Conservation (phyloP, 1,139 yeast genomes). For the Zygosaccharomyces sapae region DNA sequence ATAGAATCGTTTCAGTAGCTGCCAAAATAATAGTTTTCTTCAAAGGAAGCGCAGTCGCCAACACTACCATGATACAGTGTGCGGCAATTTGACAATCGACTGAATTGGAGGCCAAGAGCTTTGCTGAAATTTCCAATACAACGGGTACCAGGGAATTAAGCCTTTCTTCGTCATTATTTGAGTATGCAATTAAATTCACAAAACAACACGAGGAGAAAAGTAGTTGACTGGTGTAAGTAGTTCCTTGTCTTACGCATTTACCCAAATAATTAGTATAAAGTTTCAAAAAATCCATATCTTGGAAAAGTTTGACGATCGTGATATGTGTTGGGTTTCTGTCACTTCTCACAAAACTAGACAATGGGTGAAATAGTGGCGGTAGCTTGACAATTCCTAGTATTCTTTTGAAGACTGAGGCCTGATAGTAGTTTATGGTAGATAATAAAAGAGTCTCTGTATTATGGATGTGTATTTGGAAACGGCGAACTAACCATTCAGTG, state of each 20-base stretch:
- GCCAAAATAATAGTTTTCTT: slow-evolving; percentile 60
- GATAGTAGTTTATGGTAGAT: slow-evolving; percentile 73
- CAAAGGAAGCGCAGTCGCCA: slow-evolving; percentile 68
- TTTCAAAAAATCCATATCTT: slow-evolving; percentile 63
- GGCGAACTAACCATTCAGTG: slow-evolving; percentile 90
- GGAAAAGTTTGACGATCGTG: slow-evolving; percentile 68
- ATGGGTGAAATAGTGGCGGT: slow-evolving; percentile 74
- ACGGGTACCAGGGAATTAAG: slow-evolving; percentile 46
- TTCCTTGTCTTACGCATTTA: slow-evolving; percentile 50
- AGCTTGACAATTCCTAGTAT: slow-evolving; percentile 65
- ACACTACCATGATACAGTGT: slow-evolving; percentile 73
- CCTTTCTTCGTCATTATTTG: slow-evolving; percentile 41
- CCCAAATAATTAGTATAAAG: slow-evolving; percentile 59
- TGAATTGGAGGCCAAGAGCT: slow-evolving; percentile 46
- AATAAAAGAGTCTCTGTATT: slow-evolving; percentile 70
- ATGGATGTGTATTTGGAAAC: slow-evolving; percentile 81
- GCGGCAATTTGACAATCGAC: slow-evolving; percentile 77
- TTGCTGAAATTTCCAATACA: slow-evolving; percentile 55
- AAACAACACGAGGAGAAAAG: slow-evolving; percentile 79
- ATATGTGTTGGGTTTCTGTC: slow-evolving; percentile 62
- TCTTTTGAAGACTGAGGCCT: slow-evolving; percentile 66
- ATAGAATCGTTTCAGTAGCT: slow-evolving; percentile 62
- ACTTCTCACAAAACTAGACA: slow-evolving; percentile 62
- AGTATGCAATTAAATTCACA: slow-evolving; percentile 54
- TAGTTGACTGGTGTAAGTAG: slow-evolving; percentile 63